These are phyloP conservation scores for Arthrinium puccinioides DNA, from an alignment of 2,329 filamentous ascomycete species.

Conservation along the genomic window DNA sequence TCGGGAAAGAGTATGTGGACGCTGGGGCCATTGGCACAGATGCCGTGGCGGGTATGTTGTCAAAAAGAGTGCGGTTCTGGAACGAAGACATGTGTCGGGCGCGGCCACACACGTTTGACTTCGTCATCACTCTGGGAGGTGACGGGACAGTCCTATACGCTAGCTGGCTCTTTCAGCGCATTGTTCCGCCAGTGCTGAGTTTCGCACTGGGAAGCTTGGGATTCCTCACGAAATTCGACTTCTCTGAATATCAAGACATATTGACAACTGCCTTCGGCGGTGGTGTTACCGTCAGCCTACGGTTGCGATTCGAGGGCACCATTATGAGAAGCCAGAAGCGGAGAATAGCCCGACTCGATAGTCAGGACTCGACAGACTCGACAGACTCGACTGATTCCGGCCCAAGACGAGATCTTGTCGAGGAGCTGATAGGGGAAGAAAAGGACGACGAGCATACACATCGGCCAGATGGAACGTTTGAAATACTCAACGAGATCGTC, in stretches of 20 bases:
- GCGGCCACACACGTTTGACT: slow-evolving; percentile 84
- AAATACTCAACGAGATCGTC: slow-evolving; percentile 96
- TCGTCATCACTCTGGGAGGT: slow-evolving; percentile 84
- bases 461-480: slow-evolving; percentile 72
- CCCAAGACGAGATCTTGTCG: slow-evolving; percentile 62
- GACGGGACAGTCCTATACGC: slow-evolving; percentile 97
- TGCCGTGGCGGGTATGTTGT: slow-evolving; percentile 27
- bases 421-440: slow-evolving; percentile 84
- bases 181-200: slow-evolving; percentile 87
- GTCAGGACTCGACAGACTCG: slow-evolving; percentile 11
- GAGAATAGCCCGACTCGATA: slow-evolving; percentile 20
- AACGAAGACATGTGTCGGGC: slow-evolving; percentile 68
- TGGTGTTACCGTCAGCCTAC: slow-evolving; percentile 81
- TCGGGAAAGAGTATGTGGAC: slow-evolving; percentile 35
- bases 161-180: slow-evolving; percentile 92
- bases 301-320: slow-evolving; percentile 86
- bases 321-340: slow-evolving; percentile 71
- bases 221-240: slow-evolving; percentile 96
- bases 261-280: slow-evolving; percentile 67
- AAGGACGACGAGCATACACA: slow-evolving; percentile 80
- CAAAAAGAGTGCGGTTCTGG: slow-evolving; percentile 70
- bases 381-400: slow-evolving; percentile 28
- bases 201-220: slow-evolving; percentile 89
- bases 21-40: slow-evolving; percentile 25
- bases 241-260: slow-evolving; percentile 62